Evolutionary conservation across 2,329 filamentous ascomycete genomes (phyloP), one percentile per base, ranked within the genome.

Genomic region (Geosmithia putterillii): DNA sequence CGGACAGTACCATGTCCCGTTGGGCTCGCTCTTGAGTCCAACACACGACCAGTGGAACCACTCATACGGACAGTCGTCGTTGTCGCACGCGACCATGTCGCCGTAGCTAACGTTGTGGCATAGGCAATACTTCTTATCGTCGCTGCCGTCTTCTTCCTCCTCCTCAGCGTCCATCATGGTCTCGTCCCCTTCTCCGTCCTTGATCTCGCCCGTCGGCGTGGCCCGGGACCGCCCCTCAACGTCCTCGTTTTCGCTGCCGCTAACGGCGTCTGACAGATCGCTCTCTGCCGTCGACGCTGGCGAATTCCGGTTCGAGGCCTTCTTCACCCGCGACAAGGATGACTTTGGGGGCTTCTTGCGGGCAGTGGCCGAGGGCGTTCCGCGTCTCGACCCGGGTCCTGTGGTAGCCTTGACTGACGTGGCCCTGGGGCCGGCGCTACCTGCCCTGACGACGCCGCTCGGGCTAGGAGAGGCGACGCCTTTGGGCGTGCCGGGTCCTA

Each of bases 31-130:
- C 60, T 79, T 81, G 25, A 83, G 67, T 18, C 78, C 76, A 41
- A 83, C 79, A 52, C 79, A 83, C 38, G 69, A 79, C 83, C 85
- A 92, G 63, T 92, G 86, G 60, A 92, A 92, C 86, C 86, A 92
- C 64, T 92, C 85, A 55, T 77, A 85, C 40, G 80, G 79, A 61
- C 86, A 92, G 50, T 81, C 73, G 45, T 83, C 79, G 59, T 90
- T 90, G 66, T 92, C 86, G 65, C 86, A 92, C 23, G 84, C 86
- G 49, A 92, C 85, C 86, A 92, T 92, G 56, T 90, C 83, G 47
- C 86, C 86, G 56, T 85, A 88, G 60, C 83, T 87, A 50, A 89
- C 82, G 53, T 83, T 83, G 58, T 89, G 82, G 60, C 86, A 92
- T 23, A 82, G 71, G 63, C 86, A 92, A 63, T 92, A 92, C 59